Percentiles rank a stretch among this genome's conserved stretches.
Evolutionary conservation across 768 basidiomycete species (phyloP).

Genomic region (Hericium rajendrae): DNA sequence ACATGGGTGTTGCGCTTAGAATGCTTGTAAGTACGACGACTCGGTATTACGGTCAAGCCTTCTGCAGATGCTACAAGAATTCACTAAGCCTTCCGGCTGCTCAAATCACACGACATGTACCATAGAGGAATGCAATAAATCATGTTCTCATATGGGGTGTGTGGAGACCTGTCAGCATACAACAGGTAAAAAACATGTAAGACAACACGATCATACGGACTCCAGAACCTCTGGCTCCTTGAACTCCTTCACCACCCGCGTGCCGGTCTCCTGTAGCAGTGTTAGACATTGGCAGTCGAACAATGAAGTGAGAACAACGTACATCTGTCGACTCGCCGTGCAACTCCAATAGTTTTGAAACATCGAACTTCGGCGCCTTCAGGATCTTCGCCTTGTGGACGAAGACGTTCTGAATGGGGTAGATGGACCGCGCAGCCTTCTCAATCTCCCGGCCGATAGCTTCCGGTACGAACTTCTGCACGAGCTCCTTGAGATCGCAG

Average conservation of each 20-base stretch:
- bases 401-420: constrained; percentile 98
- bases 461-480: constrained; percentile 98
- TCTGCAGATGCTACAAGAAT: too few species aligned
- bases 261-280: constrained; percentile 74
- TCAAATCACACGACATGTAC: too few species aligned
- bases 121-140: background rate
- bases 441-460: constrained; percentile 99
- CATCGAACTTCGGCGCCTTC: constrained; percentile 94
- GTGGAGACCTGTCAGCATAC: constrained; percentile 28
- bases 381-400: constrained; percentile 99
- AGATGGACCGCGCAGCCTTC: constrained; percentile 93
- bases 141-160: constrained; percentile 28
- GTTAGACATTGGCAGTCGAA: constrained; percentile 7
- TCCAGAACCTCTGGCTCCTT: constrained; percentile 95
- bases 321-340: constrained; percentile 95
- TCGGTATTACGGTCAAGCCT: too few species aligned
- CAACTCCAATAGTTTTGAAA: constrained; percentile 90
- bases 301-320: constrained; percentile 25
- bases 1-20: too few species aligned
- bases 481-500: constrained; percentile 95
- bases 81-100: too few species aligned
- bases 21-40: too few species aligned
- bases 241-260: constrained; percentile 90
- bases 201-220: constrained; percentile 58
- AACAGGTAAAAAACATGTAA: constrained; percentile 16